A percentile compares a stretch with the other conserved stretches of the same genome.
These are phyloP conservation scores for Perilla frutescens DNA, from an alignment of 257 asterid genomes.

Conservation along the genomic window DNA sequence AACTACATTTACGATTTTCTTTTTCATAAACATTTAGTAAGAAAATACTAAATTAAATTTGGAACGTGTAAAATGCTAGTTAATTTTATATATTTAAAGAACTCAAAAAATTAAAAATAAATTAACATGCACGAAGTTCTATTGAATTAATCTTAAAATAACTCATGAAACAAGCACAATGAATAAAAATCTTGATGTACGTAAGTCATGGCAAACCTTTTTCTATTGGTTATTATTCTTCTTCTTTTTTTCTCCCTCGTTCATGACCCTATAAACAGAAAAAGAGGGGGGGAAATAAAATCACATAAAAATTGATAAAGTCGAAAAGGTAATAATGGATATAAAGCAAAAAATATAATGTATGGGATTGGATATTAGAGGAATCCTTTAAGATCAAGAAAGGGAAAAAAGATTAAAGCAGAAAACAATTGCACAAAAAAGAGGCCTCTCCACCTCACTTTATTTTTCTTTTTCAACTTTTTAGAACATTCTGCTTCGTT, in stretches of 20 bases:
- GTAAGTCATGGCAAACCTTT: slow-evolving; percentile 17
- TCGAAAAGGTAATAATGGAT: slow-evolving; percentile 15
- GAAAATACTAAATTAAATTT: too few species aligned
- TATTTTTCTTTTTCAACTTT: slow-evolving; percentile 32
- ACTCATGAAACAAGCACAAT: neutral
- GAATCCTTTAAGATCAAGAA: slow-evolving; percentile 48
- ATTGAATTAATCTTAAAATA: neutral
- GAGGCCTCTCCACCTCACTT: slow-evolving; percentile 34
- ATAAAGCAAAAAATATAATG: slow-evolving; percentile 26
- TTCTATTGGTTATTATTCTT: neutral
- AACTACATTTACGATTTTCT: too few species aligned
- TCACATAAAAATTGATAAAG: slow-evolving; percentile 20
- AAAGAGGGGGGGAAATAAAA: neutral
- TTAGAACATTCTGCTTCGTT: slow-evolving; percentile 37
- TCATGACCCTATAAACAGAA: slow-evolving; percentile 20
- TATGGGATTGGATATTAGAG: slow-evolving; percentile 27
- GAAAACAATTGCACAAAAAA: slow-evolving; percentile 28
- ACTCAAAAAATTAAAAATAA: neutral
- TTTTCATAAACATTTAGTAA: too few species aligned
- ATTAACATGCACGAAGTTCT: neutral
- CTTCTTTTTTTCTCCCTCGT: neutral
- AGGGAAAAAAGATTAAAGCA: slow-evolving; percentile 40
- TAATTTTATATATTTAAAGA: neutral
- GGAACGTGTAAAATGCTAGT: neutral
- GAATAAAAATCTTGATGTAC: neutral